Evolutionary conservation across 169 alveolate genomes (phyloP).

Genomic region (Babesia divergens): DNA sequence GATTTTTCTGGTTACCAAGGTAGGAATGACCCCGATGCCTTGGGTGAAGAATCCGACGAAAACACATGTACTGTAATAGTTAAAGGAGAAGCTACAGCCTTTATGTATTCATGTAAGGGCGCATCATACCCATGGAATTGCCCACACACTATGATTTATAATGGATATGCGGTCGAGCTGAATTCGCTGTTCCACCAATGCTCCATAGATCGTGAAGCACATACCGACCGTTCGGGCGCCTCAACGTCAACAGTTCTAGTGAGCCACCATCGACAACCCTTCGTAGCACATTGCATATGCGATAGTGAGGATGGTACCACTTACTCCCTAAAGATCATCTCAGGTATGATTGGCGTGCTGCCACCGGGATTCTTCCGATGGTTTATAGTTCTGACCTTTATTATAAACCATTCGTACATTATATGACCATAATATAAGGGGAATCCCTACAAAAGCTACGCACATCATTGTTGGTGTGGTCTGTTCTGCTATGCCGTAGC

Average conservation of each 20-base stretch:
- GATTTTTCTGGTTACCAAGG: too few relatives aligned
- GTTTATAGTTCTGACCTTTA: neutral
- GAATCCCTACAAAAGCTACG: neutral
- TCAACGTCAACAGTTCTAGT: neutral
- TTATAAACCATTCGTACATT: neutral
- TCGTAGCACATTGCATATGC: conserved; percentile 14
- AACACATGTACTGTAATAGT: neutral
- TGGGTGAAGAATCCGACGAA: neutral
- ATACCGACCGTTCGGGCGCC: neutral
- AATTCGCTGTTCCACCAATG: neutral
- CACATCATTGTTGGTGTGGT: neutral
- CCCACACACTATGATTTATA: neutral
- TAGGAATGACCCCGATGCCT: too few relatives aligned
- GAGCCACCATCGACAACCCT: neutral
- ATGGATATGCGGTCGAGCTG: neutral
- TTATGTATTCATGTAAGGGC: conserved; percentile 2
- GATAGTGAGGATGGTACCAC: neutral
- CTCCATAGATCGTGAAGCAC: too few relatives aligned
- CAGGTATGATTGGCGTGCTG: neutral
- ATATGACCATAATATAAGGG: neutral
- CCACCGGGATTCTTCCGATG: neutral
- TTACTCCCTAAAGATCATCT: neutral
- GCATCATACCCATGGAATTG: conserved; percentile 17
- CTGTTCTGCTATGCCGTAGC: neutral
- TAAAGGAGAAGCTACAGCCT: neutral